phyloP scores from a whole-genome alignment of 495 filamentous ascomycete genomes.

The Emericellopsis terricola region DNA sequence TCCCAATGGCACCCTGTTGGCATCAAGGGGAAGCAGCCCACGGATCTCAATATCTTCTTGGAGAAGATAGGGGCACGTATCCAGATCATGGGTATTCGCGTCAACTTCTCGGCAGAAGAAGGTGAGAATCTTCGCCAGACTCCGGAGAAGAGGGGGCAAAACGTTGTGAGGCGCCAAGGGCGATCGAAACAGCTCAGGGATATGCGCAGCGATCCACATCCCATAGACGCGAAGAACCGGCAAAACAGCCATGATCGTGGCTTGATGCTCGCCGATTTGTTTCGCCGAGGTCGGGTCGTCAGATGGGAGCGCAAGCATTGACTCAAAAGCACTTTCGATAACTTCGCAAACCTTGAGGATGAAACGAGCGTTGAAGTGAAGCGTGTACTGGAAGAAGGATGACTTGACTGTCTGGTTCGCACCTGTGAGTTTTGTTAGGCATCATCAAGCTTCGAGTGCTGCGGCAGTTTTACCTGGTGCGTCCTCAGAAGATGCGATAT shows the following conservation, averaged over 20 bases:
- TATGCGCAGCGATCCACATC: constrained; percentile 38
- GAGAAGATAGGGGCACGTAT: constrained; percentile 38
- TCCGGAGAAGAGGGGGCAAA: background rate
- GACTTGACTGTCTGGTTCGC: constrained; percentile 21
- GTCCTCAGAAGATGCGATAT: constrained; percentile 43
- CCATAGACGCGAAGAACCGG: constrained; percentile 58
- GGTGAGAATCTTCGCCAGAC: background rate
- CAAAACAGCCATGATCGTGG: constrained; percentile 19
- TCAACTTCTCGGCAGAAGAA: constrained; percentile 6
- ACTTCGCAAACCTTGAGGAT: constrained; percentile 61
- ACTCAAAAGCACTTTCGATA: constrained; percentile 32
- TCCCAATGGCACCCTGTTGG: too few species aligned
- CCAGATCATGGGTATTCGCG: too few species aligned
- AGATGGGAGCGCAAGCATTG: background rate
- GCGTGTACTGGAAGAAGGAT: constrained; percentile 49
- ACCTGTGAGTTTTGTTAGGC: constrained; percentile 11
- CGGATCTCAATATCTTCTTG: constrained; percentile 63
- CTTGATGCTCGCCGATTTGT: too few species aligned
- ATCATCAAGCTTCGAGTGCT: too few species aligned
- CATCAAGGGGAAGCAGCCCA: constrained; percentile 50
- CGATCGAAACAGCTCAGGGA: background rate
- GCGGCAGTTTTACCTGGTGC: too few species aligned
- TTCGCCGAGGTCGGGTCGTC: background rate
- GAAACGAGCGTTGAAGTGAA: constrained; percentile 67
- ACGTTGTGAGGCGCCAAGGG: background rate